Conservation (phyloP, 257 asterid species). For the Linaria vulgaris region DNA sequence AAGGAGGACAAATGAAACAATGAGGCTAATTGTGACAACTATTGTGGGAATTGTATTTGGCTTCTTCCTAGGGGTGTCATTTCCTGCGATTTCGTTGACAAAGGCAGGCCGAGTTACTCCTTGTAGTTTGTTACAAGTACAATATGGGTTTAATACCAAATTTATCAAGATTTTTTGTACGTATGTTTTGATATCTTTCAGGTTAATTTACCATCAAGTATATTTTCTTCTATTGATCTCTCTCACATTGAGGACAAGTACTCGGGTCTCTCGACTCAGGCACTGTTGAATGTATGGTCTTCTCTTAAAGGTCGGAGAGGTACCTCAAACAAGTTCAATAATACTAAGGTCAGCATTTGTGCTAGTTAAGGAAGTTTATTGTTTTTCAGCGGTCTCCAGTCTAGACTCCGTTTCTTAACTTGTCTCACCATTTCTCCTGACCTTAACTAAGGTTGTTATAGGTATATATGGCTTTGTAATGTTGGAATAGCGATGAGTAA, state of each 20-base stretch:
- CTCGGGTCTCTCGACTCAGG: constrained; percentile 84
- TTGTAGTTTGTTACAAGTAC: not conserved
- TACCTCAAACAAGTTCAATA: constrained; percentile 40
- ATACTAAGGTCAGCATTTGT: constrained; percentile 46
- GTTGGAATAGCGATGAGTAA: no score
- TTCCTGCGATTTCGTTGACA: constrained; percentile 61
- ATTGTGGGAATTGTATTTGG: constrained; percentile 77
- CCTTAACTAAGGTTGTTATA: no score
- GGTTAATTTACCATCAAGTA: constrained; percentile 56
- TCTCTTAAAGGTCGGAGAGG: constrained; percentile 60
- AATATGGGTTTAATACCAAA: not conserved
- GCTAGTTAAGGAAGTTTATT: no score
- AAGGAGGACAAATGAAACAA: constrained; percentile 68
- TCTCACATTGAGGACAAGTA: constrained; percentile 68
- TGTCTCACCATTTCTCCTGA: not conserved
- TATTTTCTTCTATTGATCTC: constrained; percentile 65
- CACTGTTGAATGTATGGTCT: constrained; percentile 71
- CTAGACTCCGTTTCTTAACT: not conserved
- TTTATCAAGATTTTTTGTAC: constrained; percentile 1
- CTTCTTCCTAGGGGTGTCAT: constrained; percentile 82
- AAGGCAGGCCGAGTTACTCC: constrained; percentile 55
- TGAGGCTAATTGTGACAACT: constrained; percentile 84
- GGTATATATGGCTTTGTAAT: no score
- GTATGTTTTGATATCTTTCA: constrained; percentile 33
- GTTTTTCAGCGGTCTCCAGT: no score